Evolutionary conservation across 2,329 filamentous ascomycete species (phyloP).

Genomic region (Eurotiales sp.): DNA sequence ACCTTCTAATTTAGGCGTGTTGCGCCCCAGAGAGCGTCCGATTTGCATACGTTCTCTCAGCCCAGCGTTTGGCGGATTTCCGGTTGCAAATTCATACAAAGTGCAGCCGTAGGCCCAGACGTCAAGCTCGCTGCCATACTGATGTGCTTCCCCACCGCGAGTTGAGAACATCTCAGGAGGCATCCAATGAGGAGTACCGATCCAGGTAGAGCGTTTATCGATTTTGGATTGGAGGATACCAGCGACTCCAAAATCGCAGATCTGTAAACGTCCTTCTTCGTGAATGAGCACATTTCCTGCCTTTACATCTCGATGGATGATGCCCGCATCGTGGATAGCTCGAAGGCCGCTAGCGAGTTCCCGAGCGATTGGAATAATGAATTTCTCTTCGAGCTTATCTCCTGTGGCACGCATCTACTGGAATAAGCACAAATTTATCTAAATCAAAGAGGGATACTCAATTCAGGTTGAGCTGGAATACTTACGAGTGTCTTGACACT

Average conservation of each 20-base stretch:
- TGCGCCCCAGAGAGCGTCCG: conserved; percentile 42
- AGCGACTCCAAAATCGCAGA: conserved; percentile 65
- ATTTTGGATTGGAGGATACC: conserved; percentile 58
- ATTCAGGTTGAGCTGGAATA: neutral
- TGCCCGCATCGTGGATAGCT: conserved; percentile 62
- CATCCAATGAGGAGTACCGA: conserved; percentile 66
- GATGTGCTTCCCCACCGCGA: conserved; percentile 33
- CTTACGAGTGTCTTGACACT: conserved; percentile 63
- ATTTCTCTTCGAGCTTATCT: conserved; percentile 55
- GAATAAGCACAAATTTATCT: conserved; percentile 1
- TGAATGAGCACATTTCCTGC: conserved; percentile 62
- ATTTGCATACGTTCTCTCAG: conserved; percentile 47
- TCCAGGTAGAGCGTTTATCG: conserved; percentile 61
- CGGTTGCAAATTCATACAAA: conserved; percentile 48
- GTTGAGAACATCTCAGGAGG: conserved; percentile 55
- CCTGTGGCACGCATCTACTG: conserved; percentile 46
- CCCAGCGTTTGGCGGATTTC: conserved; percentile 47
- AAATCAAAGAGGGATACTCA: conserved; percentile 17
- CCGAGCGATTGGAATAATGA: conserved; percentile 61
- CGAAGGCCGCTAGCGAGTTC: conserved; percentile 60
- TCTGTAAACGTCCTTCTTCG: conserved; percentile 59
- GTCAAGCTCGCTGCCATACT: conserved; percentile 50
- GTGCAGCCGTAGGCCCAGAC: conserved; percentile 52
- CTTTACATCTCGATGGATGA: conserved; percentile 64
- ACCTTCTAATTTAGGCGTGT: conserved; percentile 40